Evolutionary conservation across 2,329 filamentous ascomycete genomes (phyloP).

Genomic region (Aspergillus sp.): DNA sequence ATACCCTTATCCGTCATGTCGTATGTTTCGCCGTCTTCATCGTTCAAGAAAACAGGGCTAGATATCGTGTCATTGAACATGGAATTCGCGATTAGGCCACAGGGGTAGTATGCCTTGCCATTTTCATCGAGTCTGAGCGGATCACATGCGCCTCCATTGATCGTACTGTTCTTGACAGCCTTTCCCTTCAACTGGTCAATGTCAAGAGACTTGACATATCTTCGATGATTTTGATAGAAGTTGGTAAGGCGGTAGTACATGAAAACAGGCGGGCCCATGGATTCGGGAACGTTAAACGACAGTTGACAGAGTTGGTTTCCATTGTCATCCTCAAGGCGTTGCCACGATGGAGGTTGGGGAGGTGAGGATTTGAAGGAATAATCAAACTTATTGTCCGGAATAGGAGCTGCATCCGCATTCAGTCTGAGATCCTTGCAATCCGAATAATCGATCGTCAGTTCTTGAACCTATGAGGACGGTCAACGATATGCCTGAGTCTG

Average conservation of each 20-base stretch:
- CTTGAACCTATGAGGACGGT: constrained; percentile 71
- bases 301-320: constrained; percentile 68
- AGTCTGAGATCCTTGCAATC: constrained; percentile 64
- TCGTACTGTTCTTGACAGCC: constrained; percentile 61
- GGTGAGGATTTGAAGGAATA: constrained; percentile 72
- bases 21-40: constrained; percentile 63
- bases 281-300: constrained; percentile 77
- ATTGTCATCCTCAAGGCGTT: constrained; percentile 29
- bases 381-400: constrained; percentile 55
- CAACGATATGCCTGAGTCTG: neutral
- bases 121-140: constrained; percentile 65
- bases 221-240: constrained; percentile 98
- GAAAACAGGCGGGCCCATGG: constrained; percentile 79
- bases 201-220: constrained; percentile 91
- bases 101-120: constrained; percentile 85
- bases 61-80: constrained; percentile 92
- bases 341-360: constrained; percentile 38
- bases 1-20: constrained; percentile 78
- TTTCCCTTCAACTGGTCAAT: constrained; percentile 80
- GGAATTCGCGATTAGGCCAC: constrained; percentile 94
- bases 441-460: constrained; percentile 89
- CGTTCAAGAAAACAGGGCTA: constrained; percentile 60
- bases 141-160: constrained; percentile 73
- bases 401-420: constrained; percentile 54
- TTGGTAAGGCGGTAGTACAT: constrained; percentile 96